A percentile compares a stretch with the other conserved stretches of the same genome.
These are phyloP conservation scores for Speleostelium caveatum DNA, from an alignment of 78 protist genomes.

Conservation along the genomic window DNA sequence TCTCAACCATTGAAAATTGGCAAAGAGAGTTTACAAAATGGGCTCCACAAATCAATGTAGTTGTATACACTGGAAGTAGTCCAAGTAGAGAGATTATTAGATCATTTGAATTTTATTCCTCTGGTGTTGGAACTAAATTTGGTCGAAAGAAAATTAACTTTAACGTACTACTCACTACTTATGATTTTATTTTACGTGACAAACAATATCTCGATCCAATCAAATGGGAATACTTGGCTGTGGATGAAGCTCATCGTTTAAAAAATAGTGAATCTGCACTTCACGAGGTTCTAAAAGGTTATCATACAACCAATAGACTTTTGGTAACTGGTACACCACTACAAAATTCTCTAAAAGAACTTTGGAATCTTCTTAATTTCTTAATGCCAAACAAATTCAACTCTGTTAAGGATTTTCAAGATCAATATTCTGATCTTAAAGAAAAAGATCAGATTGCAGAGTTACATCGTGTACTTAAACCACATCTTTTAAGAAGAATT, in stretches of 20 bases:
- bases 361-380: constrained; percentile 94
- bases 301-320: constrained; percentile 56
- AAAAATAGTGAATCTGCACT: constrained; percentile 89
- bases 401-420: constrained; percentile 53
- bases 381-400: constrained; percentile 85
- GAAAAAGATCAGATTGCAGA: constrained; percentile 63
- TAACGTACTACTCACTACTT: constrained; percentile 91
- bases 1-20: constrained; percentile 90
- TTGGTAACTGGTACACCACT: constrained; percentile 97
- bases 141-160: constrained; percentile 76
- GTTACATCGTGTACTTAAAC: constrained; percentile 90
- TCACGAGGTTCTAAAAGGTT: constrained; percentile 58
- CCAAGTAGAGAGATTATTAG: constrained; percentile 70
- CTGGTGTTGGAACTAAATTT: background rate
- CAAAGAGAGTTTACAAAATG: constrained; percentile 89
- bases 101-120: constrained; percentile 68
- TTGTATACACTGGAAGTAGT: constrained; percentile 74
- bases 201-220: constrained; percentile 22
- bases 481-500: constrained; percentile 91
- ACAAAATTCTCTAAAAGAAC: constrained; percentile 92
- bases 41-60: constrained; percentile 90
- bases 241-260: constrained; percentile 95
- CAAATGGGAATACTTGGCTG: constrained; percentile 89
- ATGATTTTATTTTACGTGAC: constrained; percentile 87
- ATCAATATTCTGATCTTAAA: constrained; percentile 65